Evolutionary conservation across 75 land plant genomes (phyloP), one percentile per base, ranked within the genome.

Genomic region (Picea sitchensis): DNA sequence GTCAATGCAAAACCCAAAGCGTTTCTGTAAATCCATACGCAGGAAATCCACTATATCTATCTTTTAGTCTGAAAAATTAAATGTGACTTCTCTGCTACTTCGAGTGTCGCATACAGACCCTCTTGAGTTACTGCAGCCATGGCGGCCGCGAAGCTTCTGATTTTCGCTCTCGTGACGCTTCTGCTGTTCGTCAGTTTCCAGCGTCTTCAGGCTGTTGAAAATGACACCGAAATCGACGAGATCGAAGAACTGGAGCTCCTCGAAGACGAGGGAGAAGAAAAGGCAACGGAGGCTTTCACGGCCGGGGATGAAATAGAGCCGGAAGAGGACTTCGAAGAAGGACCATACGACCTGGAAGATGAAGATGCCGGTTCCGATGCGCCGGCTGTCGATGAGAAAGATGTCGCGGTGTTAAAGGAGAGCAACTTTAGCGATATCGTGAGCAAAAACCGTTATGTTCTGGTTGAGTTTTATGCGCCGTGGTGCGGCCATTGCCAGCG

Each of bases 391-490:
- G 97, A 94, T 65, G 96, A 95, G 76, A 88, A 79, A 78, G 98
- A 96, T 72, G 99, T 96, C 31, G 92, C 88, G 15, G 93, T 96
- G 17, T 82, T 94, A 51, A 83, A 84, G 65, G 87, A 84, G 3
- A 63, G 81, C 21, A 96, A 94, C 63, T 94, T 94, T 82, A 91
- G 81, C 32, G 90, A 82, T 26, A 75, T 91, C 32, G 31, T 96
- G 32, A 64, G 77, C 82, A 76, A 82, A 51, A 86, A 94, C 74
- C 63, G 68, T 80, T 95, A 82, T 61, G 93, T 92, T 73, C 81
- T 96, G 98, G 99, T 96, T 13, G 98, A 96, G 83, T 96, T 96
- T 78, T 96, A 96, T 76, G 99, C 99, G 36, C 99, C 98, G n/a
- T 96, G 99, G 99, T 96, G 99, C 81, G 95, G 95, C 2, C 99